These are phyloP conservation scores for Mycena albidolilacea DNA, from an alignment of 768 basidiomycete genomes.

Conservation along the genomic window DNA sequence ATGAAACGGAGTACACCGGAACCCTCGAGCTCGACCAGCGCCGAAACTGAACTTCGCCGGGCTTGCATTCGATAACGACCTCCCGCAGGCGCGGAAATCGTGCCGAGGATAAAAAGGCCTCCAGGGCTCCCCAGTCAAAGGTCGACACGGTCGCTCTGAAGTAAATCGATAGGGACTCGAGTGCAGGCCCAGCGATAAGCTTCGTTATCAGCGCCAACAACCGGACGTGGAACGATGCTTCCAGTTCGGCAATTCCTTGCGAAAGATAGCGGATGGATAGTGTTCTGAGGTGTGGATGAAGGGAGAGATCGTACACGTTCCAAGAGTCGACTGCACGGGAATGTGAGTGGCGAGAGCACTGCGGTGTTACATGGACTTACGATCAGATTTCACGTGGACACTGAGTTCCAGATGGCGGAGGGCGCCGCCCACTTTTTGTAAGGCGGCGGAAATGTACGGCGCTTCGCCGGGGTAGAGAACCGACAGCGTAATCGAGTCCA, in stretches of 20 bases:
- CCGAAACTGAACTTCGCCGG: background rate
- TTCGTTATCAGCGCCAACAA: background rate
- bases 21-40: background rate
- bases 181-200: background rate
- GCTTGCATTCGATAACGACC: background rate
- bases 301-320: background rate
- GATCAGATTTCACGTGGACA: background rate
- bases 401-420: slow-evolving; percentile 1
- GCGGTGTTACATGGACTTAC: background rate
- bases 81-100: background rate
- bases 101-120: background rate
- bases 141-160: background rate
- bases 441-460: background rate
- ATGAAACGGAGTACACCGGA: background rate
- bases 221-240: background rate
- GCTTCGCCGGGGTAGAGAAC: background rate
- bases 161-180: background rate
- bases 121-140: background rate
- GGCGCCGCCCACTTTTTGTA: background rate
- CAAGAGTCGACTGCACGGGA: background rate
- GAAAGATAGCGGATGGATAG: background rate
- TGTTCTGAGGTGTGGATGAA: background rate
- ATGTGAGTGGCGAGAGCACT: background rate
- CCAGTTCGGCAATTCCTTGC: too few relatives aligned
- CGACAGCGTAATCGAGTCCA: background rate